Percentiles rank a stretch among this genome's conserved stretches.
Evolutionary conservation across 345 rosid species (phyloP).

Genomic region (Gossypium bickii): DNA sequence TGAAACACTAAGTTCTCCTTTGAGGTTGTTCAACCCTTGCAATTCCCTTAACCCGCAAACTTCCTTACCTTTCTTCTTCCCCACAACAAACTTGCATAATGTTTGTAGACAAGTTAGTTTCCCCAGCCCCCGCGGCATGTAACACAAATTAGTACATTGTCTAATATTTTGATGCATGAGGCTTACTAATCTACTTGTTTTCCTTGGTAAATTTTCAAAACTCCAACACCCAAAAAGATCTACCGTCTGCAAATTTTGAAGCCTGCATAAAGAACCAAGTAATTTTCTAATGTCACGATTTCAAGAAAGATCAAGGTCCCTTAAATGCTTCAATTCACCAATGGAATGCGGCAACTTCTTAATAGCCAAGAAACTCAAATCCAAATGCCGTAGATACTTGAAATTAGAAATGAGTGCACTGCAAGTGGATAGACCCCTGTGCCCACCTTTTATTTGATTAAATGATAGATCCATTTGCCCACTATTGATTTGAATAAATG

Average conservation of each 20-base stretch:
- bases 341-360: background rate
- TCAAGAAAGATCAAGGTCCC: background rate
- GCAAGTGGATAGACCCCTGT: background rate
- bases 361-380: background rate
- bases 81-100: background rate
- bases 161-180: background rate
- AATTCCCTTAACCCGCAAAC: background rate
- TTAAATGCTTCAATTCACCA: background rate
- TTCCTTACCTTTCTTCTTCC: conserved; percentile 5
- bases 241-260: background rate
- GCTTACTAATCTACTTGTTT: background rate
- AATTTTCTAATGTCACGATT: background rate
- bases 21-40: background rate
- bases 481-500: background rate
- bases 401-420: background rate
- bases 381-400: background rate
- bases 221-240: background rate
- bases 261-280: background rate
- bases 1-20: background rate
- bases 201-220: background rate
- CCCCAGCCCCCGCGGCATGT: background rate
- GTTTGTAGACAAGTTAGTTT: background rate
- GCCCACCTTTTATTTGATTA: background rate
- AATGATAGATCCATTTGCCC: background rate
- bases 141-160: background rate